These are phyloP conservation scores for Mycena alexandri DNA, from an alignment of 768 basidiomycete species.

Conservation along the genomic window DNA sequence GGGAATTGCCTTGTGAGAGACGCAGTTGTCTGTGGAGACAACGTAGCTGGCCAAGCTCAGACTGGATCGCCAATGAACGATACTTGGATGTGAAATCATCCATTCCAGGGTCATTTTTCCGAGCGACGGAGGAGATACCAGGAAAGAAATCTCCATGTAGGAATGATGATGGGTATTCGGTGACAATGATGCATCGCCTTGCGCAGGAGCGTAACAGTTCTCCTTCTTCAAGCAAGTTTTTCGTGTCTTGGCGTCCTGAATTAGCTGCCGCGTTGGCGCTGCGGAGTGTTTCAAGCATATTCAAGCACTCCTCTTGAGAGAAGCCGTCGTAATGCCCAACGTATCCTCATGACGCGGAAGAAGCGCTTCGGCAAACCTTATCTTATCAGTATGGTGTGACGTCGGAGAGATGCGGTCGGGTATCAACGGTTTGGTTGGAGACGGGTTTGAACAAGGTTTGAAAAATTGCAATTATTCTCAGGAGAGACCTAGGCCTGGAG, in stretches of 20 bases:
- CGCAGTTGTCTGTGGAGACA: constrained; percentile 5
- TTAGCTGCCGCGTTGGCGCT: constrained; percentile 3
- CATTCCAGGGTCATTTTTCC: constrained; percentile 9
- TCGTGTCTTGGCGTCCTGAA: constrained; percentile 10
- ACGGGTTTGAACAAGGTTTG: background rate
- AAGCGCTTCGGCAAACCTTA: constrained; percentile 10
- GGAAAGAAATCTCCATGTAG: background rate
- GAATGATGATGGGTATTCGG: constrained; percentile 7
- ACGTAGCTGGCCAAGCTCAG: constrained; percentile 1
- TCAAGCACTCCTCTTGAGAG: constrained; percentile 1
- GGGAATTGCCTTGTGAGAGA: constrained; percentile 7
- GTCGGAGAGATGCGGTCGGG: background rate
- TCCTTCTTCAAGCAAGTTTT: constrained; percentile 1
- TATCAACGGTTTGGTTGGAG: constrained; percentile 2
- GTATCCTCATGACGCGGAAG: constrained; percentile 3
- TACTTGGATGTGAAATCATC: constrained; percentile 5
- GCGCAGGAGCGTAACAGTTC: constrained; percentile 2
- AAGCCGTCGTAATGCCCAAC: constrained; percentile 8
- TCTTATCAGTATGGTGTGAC: constrained; percentile 4
- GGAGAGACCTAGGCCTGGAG: constrained; percentile 3
- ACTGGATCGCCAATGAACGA: constrained; percentile 4
- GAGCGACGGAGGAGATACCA: background rate
- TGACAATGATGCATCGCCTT: background rate
- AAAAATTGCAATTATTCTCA: constrained; percentile 9
- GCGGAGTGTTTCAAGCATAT: constrained; percentile 4